Evolutionary conservation across 805 yeast species (phyloP).

Genomic region (Cyberlindnera sargentensis): DNA sequence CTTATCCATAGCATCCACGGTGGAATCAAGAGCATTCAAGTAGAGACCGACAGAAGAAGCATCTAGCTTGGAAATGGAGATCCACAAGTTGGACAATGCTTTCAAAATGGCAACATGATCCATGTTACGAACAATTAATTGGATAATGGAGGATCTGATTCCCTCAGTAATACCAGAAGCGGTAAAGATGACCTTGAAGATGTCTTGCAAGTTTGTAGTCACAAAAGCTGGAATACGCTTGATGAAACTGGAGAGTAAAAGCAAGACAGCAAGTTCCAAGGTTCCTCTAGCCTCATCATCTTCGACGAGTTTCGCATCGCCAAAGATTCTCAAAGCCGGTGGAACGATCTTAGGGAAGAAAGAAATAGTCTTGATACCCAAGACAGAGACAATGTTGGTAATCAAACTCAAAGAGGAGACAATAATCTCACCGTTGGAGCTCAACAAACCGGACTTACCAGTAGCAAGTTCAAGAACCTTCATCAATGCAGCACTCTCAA

Average conservation of each 20-base stretch:
- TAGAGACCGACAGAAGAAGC: constrained; percentile 59
- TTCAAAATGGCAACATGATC: constrained; percentile 58
- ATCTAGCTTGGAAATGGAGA: constrained; percentile 28
- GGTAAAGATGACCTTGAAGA: constrained; percentile 50
- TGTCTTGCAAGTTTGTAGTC: constrained; percentile 56
- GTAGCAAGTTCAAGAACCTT: constrained; percentile 43
- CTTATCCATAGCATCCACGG: constrained; percentile 63
- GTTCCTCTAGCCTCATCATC: constrained; percentile 25
- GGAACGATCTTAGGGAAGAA: constrained; percentile 80
- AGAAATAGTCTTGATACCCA: constrained; percentile 85
- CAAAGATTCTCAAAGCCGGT: constrained; percentile 58
- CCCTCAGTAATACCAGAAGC: constrained; percentile 53
- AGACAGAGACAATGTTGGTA: constrained; percentile 57
- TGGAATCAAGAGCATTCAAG: constrained; percentile 57
- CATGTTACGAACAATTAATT: constrained; percentile 55
- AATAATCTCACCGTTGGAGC: constrained; percentile 50
- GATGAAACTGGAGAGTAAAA: constrained; percentile 66
- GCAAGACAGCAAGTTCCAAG: constrained; percentile 63
- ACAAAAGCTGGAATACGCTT: constrained; percentile 85
- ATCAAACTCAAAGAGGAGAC: constrained; percentile 71
- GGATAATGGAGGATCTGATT: constrained; percentile 55
- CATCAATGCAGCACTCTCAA: constrained; percentile 41
- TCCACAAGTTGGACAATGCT: constrained; percentile 61
- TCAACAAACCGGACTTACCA: constrained; percentile 48
- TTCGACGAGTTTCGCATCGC: constrained; percentile 21